These are phyloP conservation scores for Aegle marmelos DNA, from an alignment of 345 rosid species.

Conservation along the genomic window DNA sequence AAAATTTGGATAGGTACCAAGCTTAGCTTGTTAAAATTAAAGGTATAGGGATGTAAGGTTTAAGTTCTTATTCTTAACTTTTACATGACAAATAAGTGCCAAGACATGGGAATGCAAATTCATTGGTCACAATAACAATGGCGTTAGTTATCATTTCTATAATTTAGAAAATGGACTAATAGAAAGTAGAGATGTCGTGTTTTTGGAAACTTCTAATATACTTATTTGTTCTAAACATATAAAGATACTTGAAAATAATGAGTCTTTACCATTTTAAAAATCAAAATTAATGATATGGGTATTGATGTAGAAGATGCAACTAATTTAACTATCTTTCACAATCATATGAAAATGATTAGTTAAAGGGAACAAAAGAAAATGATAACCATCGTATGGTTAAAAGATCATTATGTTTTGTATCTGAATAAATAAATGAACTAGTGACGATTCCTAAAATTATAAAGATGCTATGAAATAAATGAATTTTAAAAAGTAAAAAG, in stretches of 20 bases:
- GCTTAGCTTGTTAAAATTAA: not conserved
- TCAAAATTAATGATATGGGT: not conserved
- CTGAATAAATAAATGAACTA: not conserved
- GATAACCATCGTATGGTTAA: not conserved
- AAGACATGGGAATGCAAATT: no score
- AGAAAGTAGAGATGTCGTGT: not conserved
- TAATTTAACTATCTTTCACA: not conserved
- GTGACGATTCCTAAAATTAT: not conserved
- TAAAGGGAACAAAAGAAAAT: not conserved
- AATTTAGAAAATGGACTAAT: not conserved
- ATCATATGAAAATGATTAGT: not conserved
- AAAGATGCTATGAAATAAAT: not conserved
- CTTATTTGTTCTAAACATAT: not conserved
- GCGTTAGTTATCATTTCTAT: not conserved
- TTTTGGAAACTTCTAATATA: not conserved
- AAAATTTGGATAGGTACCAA: not conserved
- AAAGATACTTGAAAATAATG: no score
- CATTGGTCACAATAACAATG: no score
- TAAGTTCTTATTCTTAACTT: not conserved
- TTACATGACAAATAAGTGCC: not conserved
- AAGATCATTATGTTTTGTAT: not conserved
- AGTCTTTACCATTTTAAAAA: not conserved
- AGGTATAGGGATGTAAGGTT: not conserved
- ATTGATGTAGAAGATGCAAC: not conserved
- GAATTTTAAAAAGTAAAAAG: no score